Evolutionary conservation across 768 basidiomycete species (phyloP), one percentile per base, ranked within the genome.

Genomic region (Clavulina sp.): DNA sequence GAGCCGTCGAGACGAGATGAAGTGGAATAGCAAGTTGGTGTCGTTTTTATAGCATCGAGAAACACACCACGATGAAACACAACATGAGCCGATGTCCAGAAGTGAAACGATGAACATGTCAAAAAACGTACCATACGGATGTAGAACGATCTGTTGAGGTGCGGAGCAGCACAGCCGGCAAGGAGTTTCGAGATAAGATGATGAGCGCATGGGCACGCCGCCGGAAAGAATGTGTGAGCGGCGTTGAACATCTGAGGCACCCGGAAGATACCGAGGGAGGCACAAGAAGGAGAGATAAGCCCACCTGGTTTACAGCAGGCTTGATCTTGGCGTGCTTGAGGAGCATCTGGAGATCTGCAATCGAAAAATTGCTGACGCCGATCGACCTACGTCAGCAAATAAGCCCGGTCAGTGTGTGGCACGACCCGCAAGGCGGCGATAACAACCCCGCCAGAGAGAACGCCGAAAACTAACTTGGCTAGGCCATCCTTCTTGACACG

Each of bases 241-340:
- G n/a, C n/a, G n/a, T n/a, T n/a, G n/a, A n/a, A n/a, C n/a, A n/a
- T n/a, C n/a, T n/a, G n/a, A n/a, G n/a, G n/a, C n/a, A n/a, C n/a
- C n/a, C n/a, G n/a, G n/a, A n/a, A n/a, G n/a, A n/a, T n/a, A n/a
- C n/a, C n/a, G n/a, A n/a, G n/a, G n/a, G n/a, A n/a, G n/a, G n/a
- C n/a, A n/a, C n/a, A n/a, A n/a, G n/a, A n/a, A n/a, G n/a, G n/a
- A n/a, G n/a, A n/a, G n/a, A n/a, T n/a, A n/a, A 16, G 57, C 54
- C 2, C 18, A 76, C 80, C 67, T 85, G 82, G 59, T 86, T 82
- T 36, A 80, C 80, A 0, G 74, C 78, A 3, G 82, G 83, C 36
- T 70, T 74, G 56, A 78, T 63, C 33, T 64, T 67, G 0, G 77
- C 76, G 0, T 63, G 60, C 57, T 72, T 73, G 49, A 77, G 50